phyloP scores from a whole-genome alignment of 1,139 yeast genomes.

The Saccharomyces hybrid region DNA sequence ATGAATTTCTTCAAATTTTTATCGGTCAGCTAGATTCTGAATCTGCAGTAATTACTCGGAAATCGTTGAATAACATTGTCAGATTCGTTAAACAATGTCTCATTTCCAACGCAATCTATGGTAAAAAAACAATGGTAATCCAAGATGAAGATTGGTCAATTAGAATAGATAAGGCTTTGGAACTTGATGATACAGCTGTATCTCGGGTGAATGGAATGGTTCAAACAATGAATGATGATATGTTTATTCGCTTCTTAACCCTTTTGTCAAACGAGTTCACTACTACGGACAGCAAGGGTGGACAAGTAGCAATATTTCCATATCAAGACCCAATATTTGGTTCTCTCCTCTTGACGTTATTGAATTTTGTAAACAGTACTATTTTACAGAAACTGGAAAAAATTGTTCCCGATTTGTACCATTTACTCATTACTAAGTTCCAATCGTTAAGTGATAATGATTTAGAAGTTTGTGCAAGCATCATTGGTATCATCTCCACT shows the following conservation, averaged over 20 bases:
- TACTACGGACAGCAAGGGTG: conserved; percentile 15
- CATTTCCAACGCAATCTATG: conserved; percentile 55
- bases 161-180: conserved; percentile 65
- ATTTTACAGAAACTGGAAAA: conserved; percentile 19
- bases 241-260: conserved; percentile 23
- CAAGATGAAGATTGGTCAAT: conserved; percentile 71
- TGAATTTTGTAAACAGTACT: conserved; percentile 26
- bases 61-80: conserved; percentile 38
- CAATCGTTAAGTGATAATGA: conserved; percentile 13
- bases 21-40: conserved; percentile 21
- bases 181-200: conserved; percentile 50
- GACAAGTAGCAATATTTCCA: conserved; percentile 12
- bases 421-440: conserved; percentile 1
- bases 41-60: conserved; percentile 27
- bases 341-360: conserved; percentile 22
- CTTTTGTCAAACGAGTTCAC: conserved; percentile 36
- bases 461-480: conserved; percentile 36
- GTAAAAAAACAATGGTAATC: conserved; percentile 48
- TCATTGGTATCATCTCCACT: conserved; percentile 44
- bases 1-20: conserved; percentile 33
- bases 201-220: conserved; percentile 31
- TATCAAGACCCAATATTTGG: conserved; percentile 24
- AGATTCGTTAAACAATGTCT: conserved; percentile 47
- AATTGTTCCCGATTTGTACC: conserved; percentile 16
- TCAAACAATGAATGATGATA: conserved; percentile 11